phyloP scores from a whole-genome alignment of 148 eudicot genomes.

The Camellia japonica region DNA sequence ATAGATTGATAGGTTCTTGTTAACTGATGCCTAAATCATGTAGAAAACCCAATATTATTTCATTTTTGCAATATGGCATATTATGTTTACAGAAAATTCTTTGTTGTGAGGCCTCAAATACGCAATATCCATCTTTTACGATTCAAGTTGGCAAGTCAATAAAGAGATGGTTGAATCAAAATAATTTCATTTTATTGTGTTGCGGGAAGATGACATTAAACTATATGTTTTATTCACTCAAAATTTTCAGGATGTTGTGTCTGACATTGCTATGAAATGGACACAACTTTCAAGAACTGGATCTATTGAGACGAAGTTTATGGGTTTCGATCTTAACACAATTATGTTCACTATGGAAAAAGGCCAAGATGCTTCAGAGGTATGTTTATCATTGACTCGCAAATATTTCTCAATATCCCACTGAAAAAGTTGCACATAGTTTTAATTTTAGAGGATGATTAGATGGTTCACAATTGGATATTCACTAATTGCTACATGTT shows the following conservation, averaged over 20 bases:
- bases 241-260: conserved; percentile 59
- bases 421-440: not conserved
- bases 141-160: too few species aligned
- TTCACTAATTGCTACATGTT: too few species aligned
- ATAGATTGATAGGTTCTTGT: not conserved
- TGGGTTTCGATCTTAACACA: conserved; percentile 72
- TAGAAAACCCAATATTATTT: not conserved
- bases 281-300: conserved; percentile 76
- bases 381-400: conserved; percentile 18
- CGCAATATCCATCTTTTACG: conserved; percentile 2
- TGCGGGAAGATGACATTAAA: not conserved
- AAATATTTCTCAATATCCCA: not conserved
- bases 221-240: not conserved
- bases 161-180: too few species aligned
- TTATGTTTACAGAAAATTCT: not conserved
- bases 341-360: conserved; percentile 86
- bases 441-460: not conserved
- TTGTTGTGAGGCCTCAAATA: conserved; percentile 3
- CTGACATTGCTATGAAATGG: conserved; percentile 79
- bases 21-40: not conserved
- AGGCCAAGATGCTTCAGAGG: conserved; percentile 79
- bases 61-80: not conserved
- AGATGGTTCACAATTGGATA: not conserved
- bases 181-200: not conserved
- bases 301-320: conserved; percentile 62